Conservation (phyloP, 306 rosid species). For the Echinosophora koreensis region DNA sequence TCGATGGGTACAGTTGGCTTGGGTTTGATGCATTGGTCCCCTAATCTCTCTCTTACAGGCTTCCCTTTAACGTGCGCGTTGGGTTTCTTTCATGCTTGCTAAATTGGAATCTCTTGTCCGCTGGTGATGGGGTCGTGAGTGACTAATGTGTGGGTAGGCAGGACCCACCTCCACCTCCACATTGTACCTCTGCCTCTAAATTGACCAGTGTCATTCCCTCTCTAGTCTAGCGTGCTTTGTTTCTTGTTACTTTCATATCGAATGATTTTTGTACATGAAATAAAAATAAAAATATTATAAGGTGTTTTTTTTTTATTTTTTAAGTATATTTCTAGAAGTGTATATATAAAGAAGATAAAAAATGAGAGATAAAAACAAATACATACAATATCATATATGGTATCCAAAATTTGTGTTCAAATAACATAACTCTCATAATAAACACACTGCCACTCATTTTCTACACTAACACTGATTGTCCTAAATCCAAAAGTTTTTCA, state of each 20-base stretch:
- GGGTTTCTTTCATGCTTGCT: conserved; percentile 77
- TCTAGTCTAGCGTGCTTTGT: conserved; percentile 11
- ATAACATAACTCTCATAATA: neutral
- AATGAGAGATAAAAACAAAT: too few relatives aligned
- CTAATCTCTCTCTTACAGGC: conserved; percentile 23
- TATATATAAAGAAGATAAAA: too few relatives aligned
- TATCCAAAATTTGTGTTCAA: too few relatives aligned
- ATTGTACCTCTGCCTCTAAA: conserved; percentile 31
- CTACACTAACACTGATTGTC: neutral
- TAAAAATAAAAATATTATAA: too few relatives aligned
- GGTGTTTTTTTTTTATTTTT: too few relatives aligned
- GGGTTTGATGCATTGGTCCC: conserved; percentile 77
- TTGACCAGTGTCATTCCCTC: conserved; percentile 36
- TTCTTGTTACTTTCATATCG: conserved; percentile 34
- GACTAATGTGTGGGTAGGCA: conserved; percentile 39
- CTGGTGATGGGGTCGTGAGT: conserved; percentile 49
- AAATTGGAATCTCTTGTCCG: conserved; percentile 70
- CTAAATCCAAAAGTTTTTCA: neutral
- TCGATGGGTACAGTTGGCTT: conserved; percentile 62
- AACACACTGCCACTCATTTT: neutral
- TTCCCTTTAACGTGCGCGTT: conserved; percentile 70
- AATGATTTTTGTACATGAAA: too few relatives aligned
- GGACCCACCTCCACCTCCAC: conserved; percentile 58
- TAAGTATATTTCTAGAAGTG: too few relatives aligned
- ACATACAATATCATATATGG: too few relatives aligned